Percentiles rank a stretch among this genome's conserved stretches.
phyloP scores from a whole-genome alignment of 768 basidiomycete genomes.

The Kondoa malvinella region DNA sequence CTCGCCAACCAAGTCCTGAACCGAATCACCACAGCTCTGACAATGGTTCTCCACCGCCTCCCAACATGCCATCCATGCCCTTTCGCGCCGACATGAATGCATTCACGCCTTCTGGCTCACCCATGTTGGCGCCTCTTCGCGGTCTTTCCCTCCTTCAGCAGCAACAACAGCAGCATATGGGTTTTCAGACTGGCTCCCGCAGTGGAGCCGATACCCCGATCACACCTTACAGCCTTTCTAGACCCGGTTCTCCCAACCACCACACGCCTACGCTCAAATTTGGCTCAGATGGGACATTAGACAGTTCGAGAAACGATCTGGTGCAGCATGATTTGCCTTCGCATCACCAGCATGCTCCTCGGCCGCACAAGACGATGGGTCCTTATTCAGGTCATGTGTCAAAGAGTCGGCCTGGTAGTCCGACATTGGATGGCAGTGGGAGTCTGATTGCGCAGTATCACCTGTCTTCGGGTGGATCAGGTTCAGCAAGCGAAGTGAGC shows the following conservation, averaged over 20 bases:
- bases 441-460: slow-evolving; percentile 4
- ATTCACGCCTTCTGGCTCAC: background rate
- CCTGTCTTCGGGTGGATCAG: background rate
- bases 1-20: slow-evolving; percentile 16
- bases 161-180: background rate
- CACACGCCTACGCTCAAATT: background rate
- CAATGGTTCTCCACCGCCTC: slow-evolving; percentile 1
- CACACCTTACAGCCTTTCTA: background rate
- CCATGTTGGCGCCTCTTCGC: background rate
- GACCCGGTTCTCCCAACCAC: background rate
- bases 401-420: background rate
- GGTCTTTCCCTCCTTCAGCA: slow-evolving; percentile 5
- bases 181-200: background rate
- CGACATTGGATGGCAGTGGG: slow-evolving; percentile 6
- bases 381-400: slow-evolving; percentile 4
- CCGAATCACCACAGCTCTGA: background rate
- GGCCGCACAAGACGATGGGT: background rate
- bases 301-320: background rate
- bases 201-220: background rate
- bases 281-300: background rate
- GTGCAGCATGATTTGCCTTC: background rate
- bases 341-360: slow-evolving; percentile 2
- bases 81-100: background rate
- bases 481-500: background rate
- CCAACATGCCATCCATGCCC: background rate